phyloP scores from a whole-genome alignment of 2,329 filamentous ascomycete species.

The Ophiocordyceps camponoti-leonardi region DNA sequence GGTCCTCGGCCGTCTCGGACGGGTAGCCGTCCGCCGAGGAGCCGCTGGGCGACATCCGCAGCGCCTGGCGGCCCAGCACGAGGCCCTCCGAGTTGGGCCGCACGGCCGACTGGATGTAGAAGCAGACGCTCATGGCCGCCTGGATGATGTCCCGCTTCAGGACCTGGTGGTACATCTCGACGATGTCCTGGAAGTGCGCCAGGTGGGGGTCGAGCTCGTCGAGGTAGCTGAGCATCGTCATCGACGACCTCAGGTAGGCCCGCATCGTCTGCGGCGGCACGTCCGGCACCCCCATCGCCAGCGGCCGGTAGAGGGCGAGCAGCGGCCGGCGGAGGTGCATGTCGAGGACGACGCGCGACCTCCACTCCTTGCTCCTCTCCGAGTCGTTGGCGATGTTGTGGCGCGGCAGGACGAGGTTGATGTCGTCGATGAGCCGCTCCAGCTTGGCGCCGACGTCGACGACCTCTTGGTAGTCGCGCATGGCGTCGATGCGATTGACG shows the following conservation, averaged over 20 bases:
- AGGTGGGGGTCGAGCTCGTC: conserved; percentile 33
- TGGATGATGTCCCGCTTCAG: conserved; percentile 37
- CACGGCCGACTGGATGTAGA: conserved; percentile 26
- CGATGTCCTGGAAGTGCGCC: conserved; percentile 27
- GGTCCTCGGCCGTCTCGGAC: conserved; percentile 15
- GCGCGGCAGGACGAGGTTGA: conserved; percentile 33
- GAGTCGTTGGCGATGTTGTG: conserved; percentile 22
- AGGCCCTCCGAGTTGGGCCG: conserved; percentile 12
- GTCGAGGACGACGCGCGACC: conserved; percentile 31
- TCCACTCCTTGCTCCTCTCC: conserved; percentile 32
- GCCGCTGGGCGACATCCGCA: conserved; percentile 17
- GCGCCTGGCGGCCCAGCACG: conserved; percentile 12
- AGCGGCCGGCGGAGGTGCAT: conserved; percentile 36
- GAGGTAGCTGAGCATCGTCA: conserved; percentile 36
- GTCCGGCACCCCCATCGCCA: conserved; percentile 32
- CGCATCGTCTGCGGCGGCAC: conserved; percentile 33
- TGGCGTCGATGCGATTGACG: conserved; percentile 31
- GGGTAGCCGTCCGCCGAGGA: conserved; percentile 18
- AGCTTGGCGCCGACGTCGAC: conserved; percentile 35
- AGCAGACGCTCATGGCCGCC: conserved; percentile 36
- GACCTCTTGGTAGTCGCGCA: conserved; percentile 35
- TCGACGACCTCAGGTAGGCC: conserved; percentile 34
- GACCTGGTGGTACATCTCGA: conserved; percentile 34
- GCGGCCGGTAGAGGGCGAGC: conserved; percentile 34
- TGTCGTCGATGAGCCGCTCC: conserved; percentile 35